These are phyloP conservation scores for Ichthyophthirius multifiliis DNA, from an alignment of 169 alveolate species.

Conservation along the genomic window DNA sequence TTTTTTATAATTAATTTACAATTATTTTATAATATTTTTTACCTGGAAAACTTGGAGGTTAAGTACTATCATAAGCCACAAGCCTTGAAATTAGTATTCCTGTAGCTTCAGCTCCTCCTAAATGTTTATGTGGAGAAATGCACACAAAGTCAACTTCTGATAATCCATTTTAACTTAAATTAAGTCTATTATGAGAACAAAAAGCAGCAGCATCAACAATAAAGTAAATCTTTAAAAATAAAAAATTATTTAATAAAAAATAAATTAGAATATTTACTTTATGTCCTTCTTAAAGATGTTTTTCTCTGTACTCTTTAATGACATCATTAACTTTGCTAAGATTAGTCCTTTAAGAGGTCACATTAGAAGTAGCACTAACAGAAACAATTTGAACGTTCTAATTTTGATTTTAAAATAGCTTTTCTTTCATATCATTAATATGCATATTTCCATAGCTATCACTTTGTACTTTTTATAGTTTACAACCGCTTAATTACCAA, in stretches of 20 bases:
- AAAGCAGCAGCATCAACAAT: not conserved
- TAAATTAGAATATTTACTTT: not conserved
- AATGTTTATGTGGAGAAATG: constrained; percentile 91
- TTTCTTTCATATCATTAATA: constrained; percentile 39
- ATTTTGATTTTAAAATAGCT: constrained; percentile 43
- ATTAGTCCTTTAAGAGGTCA: constrained; percentile 67
- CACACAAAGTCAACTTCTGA: constrained; percentile 87
- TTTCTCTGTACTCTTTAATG: constrained; percentile 17
- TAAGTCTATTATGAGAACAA: constrained; percentile 36
- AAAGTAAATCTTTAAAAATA: not conserved
- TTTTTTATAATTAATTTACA: constrained; percentile 5
- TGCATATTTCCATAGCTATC: constrained; percentile 44
- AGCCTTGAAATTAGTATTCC: constrained; percentile 86
- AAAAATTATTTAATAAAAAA: no score
- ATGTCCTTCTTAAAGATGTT: not conserved
- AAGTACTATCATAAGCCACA: not conserved
- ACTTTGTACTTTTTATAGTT: not conserved
- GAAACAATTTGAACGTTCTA: constrained; percentile 63
- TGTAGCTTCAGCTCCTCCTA: constrained; percentile 93
- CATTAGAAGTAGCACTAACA: constrained; percentile 86
- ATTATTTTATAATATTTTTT: not conserved
- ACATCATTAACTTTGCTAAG: constrained; percentile 33
- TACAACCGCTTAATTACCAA: constrained; percentile 75
- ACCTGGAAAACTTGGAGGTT: constrained; percentile 9
- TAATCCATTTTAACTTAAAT: constrained; percentile 51